A percentile compares a stretch with the other conserved stretches of the same genome.
Evolutionary conservation across 2,329 filamentous ascomycete species (phyloP).

Genomic region (Ceratocystis destructans): DNA sequence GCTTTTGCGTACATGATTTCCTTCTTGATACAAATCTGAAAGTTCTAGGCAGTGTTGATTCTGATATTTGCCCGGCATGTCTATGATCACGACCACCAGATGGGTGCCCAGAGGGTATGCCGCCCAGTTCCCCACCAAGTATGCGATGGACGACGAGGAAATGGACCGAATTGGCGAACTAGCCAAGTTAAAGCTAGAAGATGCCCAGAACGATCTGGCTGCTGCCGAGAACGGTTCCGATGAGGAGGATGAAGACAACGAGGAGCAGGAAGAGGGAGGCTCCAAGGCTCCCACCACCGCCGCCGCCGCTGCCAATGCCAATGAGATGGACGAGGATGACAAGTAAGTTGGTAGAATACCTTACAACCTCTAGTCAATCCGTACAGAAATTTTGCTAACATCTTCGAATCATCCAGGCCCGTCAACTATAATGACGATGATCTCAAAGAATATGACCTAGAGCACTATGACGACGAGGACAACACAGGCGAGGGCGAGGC

Average conservation of each 20-base stretch:
- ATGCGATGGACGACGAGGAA: constrained; percentile 61
- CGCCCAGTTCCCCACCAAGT: constrained; percentile 61
- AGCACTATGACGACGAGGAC: constrained; percentile 68
- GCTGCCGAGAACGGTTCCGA: constrained; percentile 24
- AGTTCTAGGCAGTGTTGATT: background rate
- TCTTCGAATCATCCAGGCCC: background rate
- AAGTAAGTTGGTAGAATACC: constrained; percentile 12
- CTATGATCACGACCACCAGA: constrained; percentile 63
- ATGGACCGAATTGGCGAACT: constrained; percentile 62
- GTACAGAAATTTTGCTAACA: constrained; percentile 19
- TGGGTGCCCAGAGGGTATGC: constrained; percentile 69
- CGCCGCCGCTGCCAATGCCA: constrained; percentile 1
- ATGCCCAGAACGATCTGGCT: constrained; percentile 75
- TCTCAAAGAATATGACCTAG: constrained; percentile 88
- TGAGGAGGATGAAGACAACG: constrained; percentile 24
- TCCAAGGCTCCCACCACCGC: constrained; percentile 15
- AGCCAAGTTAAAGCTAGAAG: constrained; percentile 70
- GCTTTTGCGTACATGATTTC: background rate
- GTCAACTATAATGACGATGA: constrained; percentile 60
- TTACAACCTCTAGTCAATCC: background rate
- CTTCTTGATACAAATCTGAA: constrained; percentile 3
- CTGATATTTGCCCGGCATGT: constrained; percentile 33
- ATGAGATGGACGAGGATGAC: constrained; percentile 17
- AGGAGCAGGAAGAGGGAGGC: constrained; percentile 24
- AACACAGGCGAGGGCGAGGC: constrained; percentile 44